Base-by-base conservation (phyloP, 2,329 filamentous ascomycete genomes). In the Colletotrichum lindemuthianum region DNA sequence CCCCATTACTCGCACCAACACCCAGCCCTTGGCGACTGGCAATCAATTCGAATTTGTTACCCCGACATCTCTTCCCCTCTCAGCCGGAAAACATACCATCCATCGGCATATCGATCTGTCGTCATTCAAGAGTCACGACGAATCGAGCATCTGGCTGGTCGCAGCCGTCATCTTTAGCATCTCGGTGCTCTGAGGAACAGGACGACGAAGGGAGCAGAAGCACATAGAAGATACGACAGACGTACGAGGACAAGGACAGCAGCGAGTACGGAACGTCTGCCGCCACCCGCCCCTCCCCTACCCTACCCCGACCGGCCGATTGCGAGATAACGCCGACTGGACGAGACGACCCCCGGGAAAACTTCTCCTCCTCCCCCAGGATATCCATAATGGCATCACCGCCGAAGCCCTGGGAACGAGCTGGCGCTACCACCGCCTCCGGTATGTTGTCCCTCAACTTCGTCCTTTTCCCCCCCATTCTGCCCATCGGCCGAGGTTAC, bases 341-440 rank as follows among this genome's bases (percentile, higher is more conserved):
- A 24, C 47, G 53, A 40, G 51, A 52, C 44, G 41, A 41, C 44
- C 55, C 39, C 34, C 39, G 56, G 58, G 61, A 65, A 65, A 65
- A 61, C 61, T 61, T 61, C 34, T 61, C 24, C 24, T 24, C 24
- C 24, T 61, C 61, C 61, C 13, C 37, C 24, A 52, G 58, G 56
- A 39, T 56, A 61, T 40, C 52, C 51, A 61, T 7, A 68, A 89
- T 89, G 84, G 86, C 86, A 68, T 97, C 95, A 78, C 96, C 96
- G 75, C 96, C 96, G 60, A 99, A 99, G 81, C 96, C 96, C 50
- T 99, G 96, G 96, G 96, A 99, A 81, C 88, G 90, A 77, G 86
- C 90, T 69, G 91, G 90, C 78, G 86, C 87, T 67, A 83, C 83
- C 70, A 74, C 81, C 69, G 74, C 73, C 51, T 68, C 73, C 74